Base-by-base conservation (phyloP, 495 filamentous ascomycete genomes). In the Neurospora sp. region DNA sequence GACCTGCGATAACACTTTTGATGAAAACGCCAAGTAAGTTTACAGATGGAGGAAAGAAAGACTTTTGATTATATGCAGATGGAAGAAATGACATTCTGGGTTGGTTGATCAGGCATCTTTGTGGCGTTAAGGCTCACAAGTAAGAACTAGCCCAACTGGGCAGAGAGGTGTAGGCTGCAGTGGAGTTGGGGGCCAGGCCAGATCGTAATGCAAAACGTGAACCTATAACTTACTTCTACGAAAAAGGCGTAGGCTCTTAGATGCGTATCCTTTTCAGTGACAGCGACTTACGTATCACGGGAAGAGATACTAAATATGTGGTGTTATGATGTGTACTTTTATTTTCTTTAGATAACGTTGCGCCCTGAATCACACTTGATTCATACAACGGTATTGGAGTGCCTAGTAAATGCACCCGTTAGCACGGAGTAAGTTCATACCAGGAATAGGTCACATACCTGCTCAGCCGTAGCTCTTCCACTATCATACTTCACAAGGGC, bases 401-500 rank as follows among this genome's bases (percentile, higher is more conserved):
- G 53, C 53, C 53, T 65, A 35, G 31, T 31, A 31, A 31, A 31
- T 27, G 48, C 1, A 59, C 48, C 48, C 20, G 48, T 65, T 35
- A 65, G 53, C 27, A 65, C 3, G 9, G 12, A 35, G 53, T 61
- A 6, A 7, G 0, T 31, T 14, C 9, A 65, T 8, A 4, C 53
- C 11, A 35, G 12, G 9, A 7, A 18, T 65, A 65, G 53, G 27
- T 35, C 31, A 74, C 74, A n/a, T 39, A 75, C 74, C 44, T 77
- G 69, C 11, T 72, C 69, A 41, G 75, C 75, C 8, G 73, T 75
- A n/a, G 68, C 70, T 41, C 75, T 75, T 18, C 71, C 41, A 11
- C 74, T 75, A 68, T 75, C 68, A 39, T 71, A 77, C 27, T 16
- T 71, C 22, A 77, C 75, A 39, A 75, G 69, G 6, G 61, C 71